Evolutionary conservation across 1,284 basidiomycete genomes (phyloP).

Genomic region (Tilletiopsis washingtonensis): DNA sequence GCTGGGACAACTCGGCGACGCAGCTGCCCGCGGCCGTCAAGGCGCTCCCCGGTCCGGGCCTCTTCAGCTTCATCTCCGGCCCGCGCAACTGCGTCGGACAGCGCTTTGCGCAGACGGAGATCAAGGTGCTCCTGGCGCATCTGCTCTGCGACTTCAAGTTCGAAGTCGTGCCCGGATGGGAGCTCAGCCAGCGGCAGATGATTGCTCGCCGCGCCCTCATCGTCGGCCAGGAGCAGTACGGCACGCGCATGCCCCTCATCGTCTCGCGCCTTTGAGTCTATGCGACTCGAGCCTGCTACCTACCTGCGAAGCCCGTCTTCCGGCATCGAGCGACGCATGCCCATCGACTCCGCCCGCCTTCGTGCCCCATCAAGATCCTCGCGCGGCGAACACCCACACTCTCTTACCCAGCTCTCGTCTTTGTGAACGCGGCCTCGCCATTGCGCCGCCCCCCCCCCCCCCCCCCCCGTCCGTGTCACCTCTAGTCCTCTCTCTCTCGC

Average conservation of each 20-base stretch:
- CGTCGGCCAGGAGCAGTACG: slow-evolving; percentile 27
- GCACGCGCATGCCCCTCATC: slow-evolving; percentile 28
- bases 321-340: no score
- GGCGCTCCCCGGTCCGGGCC: slow-evolving; percentile 19
- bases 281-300: no score
- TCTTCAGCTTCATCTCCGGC: slow-evolving; percentile 34
- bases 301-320: no score
- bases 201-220: slow-evolving; percentile 17
- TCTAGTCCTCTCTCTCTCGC: no score
- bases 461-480: no score
- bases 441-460: no score
- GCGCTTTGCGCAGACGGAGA: slow-evolving; percentile 35
- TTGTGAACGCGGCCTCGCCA: no score
- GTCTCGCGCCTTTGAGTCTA: slow-evolving; percentile 11
- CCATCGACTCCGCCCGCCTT: no score
- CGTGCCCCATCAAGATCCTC: no score
- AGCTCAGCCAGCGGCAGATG: slow-evolving; percentile 27
- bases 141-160: slow-evolving; percentile 27
- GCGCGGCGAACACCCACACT: no score
- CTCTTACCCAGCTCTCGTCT: no score
- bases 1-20: slow-evolving; percentile 17
- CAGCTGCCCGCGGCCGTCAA: slow-evolving; percentile 12
- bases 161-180: slow-evolving; percentile 20
- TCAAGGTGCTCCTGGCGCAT: slow-evolving; percentile 34
- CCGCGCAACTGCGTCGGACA: slow-evolving; percentile 38